Conservation (phyloP, 2,329 filamentous ascomycete genomes). For the Xylariaceae sp. region DNA sequence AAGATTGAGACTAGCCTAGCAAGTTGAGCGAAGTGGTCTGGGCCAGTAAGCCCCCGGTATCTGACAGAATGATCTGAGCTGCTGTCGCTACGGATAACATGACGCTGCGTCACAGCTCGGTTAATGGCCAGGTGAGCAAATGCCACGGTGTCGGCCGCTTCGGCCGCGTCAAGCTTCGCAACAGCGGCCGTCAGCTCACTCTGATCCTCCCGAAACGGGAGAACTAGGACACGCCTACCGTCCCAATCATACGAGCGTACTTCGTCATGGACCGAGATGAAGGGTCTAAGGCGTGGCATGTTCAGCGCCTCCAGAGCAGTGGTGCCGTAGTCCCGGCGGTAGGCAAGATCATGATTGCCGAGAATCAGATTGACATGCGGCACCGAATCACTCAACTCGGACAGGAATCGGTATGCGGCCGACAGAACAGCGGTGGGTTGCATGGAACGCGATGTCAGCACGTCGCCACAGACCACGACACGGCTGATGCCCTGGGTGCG, state of each 20-base stretch:
- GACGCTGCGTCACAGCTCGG: constrained; percentile 30
- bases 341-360: constrained; percentile 34
- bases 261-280: constrained; percentile 24
- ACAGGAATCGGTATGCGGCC: constrained; percentile 31
- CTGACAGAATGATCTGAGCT: constrained; percentile 14
- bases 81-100: constrained; percentile 17
- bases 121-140: constrained; percentile 33
- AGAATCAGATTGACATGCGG: constrained; percentile 31
- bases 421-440: constrained; percentile 31
- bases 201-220: constrained; percentile 34
- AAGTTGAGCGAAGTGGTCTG: constrained; percentile 23
- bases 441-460: constrained; percentile 27
- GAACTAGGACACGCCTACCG: constrained; percentile 27
- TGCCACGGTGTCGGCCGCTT: constrained; percentile 24
- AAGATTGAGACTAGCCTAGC: constrained; percentile 16
- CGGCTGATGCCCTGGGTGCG: constrained; percentile 20
- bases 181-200: constrained; percentile 24
- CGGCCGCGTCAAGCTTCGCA: constrained; percentile 14
- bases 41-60: constrained; percentile 27
- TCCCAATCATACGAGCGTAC: constrained; percentile 26
- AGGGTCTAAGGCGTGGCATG: constrained; percentile 22
- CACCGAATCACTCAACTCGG: constrained; percentile 22
- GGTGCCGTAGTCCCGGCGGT: constrained; percentile 27
- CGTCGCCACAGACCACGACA: constrained; percentile 32
- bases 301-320: constrained; percentile 30